These are phyloP conservation scores for Penicillium mononematosum DNA, from an alignment of 495 filamentous ascomycete genomes.

Conservation along the genomic window DNA sequence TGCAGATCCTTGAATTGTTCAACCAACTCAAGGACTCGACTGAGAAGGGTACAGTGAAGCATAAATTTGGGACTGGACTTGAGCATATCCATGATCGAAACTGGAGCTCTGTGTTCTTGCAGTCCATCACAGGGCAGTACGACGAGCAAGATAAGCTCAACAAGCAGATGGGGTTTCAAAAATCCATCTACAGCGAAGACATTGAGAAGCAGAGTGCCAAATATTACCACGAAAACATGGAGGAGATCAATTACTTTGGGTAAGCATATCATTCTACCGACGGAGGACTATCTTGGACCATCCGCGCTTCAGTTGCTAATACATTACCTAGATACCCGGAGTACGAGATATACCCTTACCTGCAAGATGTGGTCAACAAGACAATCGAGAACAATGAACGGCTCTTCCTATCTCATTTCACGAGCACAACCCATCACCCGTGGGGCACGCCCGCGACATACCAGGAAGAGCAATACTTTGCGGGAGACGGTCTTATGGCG, in stretches of 20 bases:
- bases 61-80: neutral
- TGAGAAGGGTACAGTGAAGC: neutral
- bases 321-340: slow-evolving; percentile 16
- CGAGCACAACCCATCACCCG: slow-evolving; percentile 43
- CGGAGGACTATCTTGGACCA: neutral
- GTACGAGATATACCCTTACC: slow-evolving; percentile 21
- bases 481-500: slow-evolving; percentile 14
- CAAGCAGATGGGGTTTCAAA: slow-evolving; percentile 36
- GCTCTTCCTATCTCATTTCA: slow-evolving; percentile 43
- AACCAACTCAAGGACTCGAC: slow-evolving; percentile 31
- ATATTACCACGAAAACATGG: slow-evolving; percentile 29
- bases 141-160: slow-evolving; percentile 37
- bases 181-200: slow-evolving; percentile 30
- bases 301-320: neutral
- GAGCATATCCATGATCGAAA: slow-evolving; percentile 17
- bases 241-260: slow-evolving; percentile 45
- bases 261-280: slow-evolving; percentile 8
- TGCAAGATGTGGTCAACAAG: slow-evolving; percentile 32
- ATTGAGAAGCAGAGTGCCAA: slow-evolving; percentile 27
- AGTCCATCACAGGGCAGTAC: slow-evolving; percentile 41
- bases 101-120: slow-evolving; percentile 42
- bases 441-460: slow-evolving; percentile 35
- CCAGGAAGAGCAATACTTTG: slow-evolving; percentile 29
- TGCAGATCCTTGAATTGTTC: slow-evolving; percentile 40
- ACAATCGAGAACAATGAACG: slow-evolving; percentile 30